Conservation (phyloP, 129 eudicot species). For the Flaveria bidentis region DNA sequence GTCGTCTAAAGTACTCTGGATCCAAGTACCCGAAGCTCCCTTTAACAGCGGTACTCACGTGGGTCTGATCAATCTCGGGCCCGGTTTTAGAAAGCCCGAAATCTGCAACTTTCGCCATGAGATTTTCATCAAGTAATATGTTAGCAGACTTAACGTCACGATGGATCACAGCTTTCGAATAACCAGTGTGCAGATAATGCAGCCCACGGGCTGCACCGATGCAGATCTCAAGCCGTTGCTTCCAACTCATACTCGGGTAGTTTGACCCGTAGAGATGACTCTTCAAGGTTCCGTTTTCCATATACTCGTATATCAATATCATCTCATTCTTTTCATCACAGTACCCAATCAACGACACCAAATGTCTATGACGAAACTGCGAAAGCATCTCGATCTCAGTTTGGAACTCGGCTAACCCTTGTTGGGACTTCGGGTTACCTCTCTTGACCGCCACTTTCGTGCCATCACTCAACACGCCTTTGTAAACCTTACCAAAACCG, state of each 20-base stretch:
- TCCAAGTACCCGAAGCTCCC: conserved; percentile 98
- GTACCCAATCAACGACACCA: conserved; percentile 88
- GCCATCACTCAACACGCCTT: conserved; percentile 66
- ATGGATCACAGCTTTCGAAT: conserved; percentile 83
- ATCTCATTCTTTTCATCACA: conserved; percentile 93
- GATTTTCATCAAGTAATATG: conserved; percentile 79
- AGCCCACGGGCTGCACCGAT: conserved; percentile 91
- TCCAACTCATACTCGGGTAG: conserved; percentile 79
- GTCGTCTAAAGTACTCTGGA: conserved; percentile 89
- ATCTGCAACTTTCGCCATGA: conserved; percentile 96
- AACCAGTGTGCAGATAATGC: conserved; percentile 94
- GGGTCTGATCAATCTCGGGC: conserved; percentile 90
- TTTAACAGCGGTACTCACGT: conserved; percentile 94
- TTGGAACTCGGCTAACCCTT: conserved; percentile 81
- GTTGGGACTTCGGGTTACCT: conserved; percentile 90
- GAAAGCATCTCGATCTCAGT: conserved; percentile 97
- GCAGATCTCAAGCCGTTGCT: conserved; percentile 90
- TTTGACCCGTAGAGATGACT: conserved; percentile 87
- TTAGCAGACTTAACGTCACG: conserved; percentile 95
- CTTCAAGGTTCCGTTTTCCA: conserved; percentile 89
- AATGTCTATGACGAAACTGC: conserved; percentile 83
- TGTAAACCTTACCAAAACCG: conserved; percentile 91
- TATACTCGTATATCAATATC: conserved; percentile 86
- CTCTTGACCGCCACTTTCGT: conserved; percentile 83
- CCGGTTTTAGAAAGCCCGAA: conserved; percentile 92